Base-by-base conservation (phyloP, 1,139 yeast species). In the Geotrichum candidum region DNA sequence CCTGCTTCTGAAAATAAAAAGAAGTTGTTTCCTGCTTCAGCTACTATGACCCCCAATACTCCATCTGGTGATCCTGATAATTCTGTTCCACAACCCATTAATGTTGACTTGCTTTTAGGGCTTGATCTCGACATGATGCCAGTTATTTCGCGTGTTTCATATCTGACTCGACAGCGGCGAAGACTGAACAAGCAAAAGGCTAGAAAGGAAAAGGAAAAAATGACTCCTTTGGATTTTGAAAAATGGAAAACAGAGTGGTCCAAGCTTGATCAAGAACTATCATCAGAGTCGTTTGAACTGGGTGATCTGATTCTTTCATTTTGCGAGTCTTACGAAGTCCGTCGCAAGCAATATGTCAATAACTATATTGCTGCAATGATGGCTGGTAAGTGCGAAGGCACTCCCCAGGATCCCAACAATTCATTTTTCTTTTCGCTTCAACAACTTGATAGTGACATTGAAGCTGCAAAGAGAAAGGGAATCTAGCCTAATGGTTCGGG, bases 91-190 rank as follows among this genome's bases (percentile, higher is more conserved):
- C 31, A 48, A 15, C 58, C 58, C 53, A 68, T 74, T 48, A 78
- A 80, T 59, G 79, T 84, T 53, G 87, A 84, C 68, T 79, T 79
- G 62, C 70, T 84, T 52, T 73, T 82, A 23, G 87, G 87, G 0
- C 78, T 84, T 61, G 86, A 84, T 65, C 77, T 82, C 15, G 77
- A 76, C 61, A 76, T 83, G 65, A 73, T 84, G 27, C 83, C 84
- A 0, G 75, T 78, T 33, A 80, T 82, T 64, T 77, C 83, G 22
- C 79, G 81, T 56, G 78, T 82, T 1, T 79, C 82, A 0, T 66
- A 76, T 27, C 72, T 84, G 13, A 78, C 81, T 65, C 73, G 69
- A 68, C 77, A 50, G 73, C 75, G 66, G 56, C 64, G 33, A 66
- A 67, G 62, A 4, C 31, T 57, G 18, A 51, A 54, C 23, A 48